phyloP scores from a whole-genome alignment of 2,329 filamentous ascomycete species.

The Scleromitrula shiraiana region DNA sequence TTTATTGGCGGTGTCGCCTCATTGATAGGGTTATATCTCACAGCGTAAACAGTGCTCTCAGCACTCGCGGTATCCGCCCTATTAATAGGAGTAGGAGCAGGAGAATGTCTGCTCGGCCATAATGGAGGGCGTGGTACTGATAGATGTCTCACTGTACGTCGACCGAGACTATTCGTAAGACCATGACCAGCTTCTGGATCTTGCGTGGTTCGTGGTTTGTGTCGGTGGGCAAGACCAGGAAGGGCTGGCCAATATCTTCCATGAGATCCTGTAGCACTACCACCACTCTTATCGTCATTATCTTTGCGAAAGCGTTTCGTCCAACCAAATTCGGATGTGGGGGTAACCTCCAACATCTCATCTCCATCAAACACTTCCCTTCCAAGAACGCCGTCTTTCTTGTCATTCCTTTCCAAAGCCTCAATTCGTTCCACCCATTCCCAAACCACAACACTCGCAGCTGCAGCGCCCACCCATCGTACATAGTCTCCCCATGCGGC shows the following conservation, averaged over 20 bases:
- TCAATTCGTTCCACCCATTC: conserved; percentile 75
- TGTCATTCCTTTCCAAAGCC: conserved; percentile 32
- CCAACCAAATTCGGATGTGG: conserved; percentile 45
- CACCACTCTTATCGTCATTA: conserved; percentile 13
- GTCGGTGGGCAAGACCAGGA: conserved; percentile 22
- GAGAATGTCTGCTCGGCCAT: conserved; percentile 48
- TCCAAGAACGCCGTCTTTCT: conserved; percentile 49
- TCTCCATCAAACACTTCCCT: conserved; percentile 66
- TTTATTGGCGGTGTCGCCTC: conserved; percentile 28
- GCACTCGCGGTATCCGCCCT: conserved; percentile 56
- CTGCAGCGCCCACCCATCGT: conserved; percentile 66
- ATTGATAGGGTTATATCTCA: conserved; percentile 51
- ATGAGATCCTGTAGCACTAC: conserved; percentile 19
- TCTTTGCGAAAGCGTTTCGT: conserved; percentile 24
- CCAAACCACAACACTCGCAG: conserved; percentile 73
- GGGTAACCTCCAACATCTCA: conserved; percentile 60
- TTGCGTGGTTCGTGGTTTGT: conserved; percentile 16
- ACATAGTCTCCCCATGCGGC: conserved; percentile 72
- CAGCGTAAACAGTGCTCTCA: conserved; percentile 55
- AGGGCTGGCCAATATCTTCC: conserved; percentile 38
- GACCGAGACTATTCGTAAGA: background rate
- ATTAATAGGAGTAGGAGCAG: conserved; percentile 49
- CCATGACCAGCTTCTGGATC: conserved; percentile 20
- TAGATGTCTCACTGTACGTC: conserved; percentile 12
- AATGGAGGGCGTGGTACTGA: conserved; percentile 20